These are phyloP conservation scores for Sanghuangporus baumii DNA, from an alignment of 1,284 basidiomycete species.

Conservation along the genomic window DNA sequence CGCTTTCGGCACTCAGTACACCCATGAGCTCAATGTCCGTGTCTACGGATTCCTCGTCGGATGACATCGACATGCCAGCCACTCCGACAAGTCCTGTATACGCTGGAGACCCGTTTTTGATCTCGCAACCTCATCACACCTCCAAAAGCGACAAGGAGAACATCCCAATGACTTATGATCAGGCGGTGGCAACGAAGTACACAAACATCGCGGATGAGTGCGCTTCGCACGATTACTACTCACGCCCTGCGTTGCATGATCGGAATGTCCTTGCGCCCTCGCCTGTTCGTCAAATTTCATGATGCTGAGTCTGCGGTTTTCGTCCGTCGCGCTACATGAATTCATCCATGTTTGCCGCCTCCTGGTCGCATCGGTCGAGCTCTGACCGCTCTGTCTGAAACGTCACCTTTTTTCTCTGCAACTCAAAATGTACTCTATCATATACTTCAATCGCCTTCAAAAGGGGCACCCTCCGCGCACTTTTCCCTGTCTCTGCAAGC, in stretches of 20 bases:
- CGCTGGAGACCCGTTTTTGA: slow-evolving; percentile 38
- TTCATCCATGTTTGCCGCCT: slow-evolving; percentile 4
- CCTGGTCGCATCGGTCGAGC: neutral
- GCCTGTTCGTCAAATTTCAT: slow-evolving; percentile 17
- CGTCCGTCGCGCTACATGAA: slow-evolving; percentile 25
- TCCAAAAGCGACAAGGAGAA: slow-evolving; percentile 77
- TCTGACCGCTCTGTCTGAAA: neutral
- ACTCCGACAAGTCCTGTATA: slow-evolving; percentile 67
- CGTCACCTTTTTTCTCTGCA: slow-evolving; percentile 6
- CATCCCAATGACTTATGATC: slow-evolving; percentile 59
- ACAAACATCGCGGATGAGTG: slow-evolving; percentile 65
- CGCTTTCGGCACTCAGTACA: slow-evolving; percentile 51
- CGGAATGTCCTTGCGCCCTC: slow-evolving; percentile 38
- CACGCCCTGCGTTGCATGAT: slow-evolving; percentile 64
- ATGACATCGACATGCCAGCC: slow-evolving; percentile 65
- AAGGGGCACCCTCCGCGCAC: slow-evolving; percentile 14
- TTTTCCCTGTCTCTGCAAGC: slow-evolving; percentile 18
- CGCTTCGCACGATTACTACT: slow-evolving; percentile 64
- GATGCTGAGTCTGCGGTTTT: slow-evolving; percentile 25
- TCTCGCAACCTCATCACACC: slow-evolving; percentile 46
- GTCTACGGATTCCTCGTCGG: slow-evolving; percentile 57
- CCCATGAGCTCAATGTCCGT: slow-evolving; percentile 69
- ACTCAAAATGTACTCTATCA: slow-evolving; percentile 20
- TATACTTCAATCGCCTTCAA: slow-evolving; percentile 18
- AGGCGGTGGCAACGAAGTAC: slow-evolving; percentile 56